Evolutionary conservation across 148 eudicot genomes (phyloP), one percentile per base, ranked within the genome.

Genomic region (Silene conica): DNA sequence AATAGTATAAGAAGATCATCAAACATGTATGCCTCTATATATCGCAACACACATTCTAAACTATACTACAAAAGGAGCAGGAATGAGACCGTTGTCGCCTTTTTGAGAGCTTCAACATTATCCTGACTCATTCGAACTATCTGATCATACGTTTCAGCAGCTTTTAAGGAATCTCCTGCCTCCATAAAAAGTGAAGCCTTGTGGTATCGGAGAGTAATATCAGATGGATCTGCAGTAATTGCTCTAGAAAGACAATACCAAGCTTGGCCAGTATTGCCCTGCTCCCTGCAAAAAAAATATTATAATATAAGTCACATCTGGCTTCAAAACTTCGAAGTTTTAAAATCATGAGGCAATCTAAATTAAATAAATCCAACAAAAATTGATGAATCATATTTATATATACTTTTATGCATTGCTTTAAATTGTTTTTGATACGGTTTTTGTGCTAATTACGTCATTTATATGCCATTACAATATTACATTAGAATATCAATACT

Each of bases 121-220:
- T 85, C 80, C 55, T 88, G 97, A 67, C 85, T 72, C 25, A 82
- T 76, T 58, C 78, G 83, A 22, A 74, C 81, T 28, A 94, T 89
- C 79, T 89, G 96, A 67, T 87, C 84, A 83, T 94, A 94, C 26
- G 95, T 76, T 70, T 89, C 97, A 76, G 98, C 98, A 73, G 98
- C 98, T 80, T 83, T 88, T 28, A 72, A 82, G 79, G 69, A 84
- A 16, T 89, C 85, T 70, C 85, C 86, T 48, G 82, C 78, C 80
- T 94, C 89, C 79, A 88, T 61, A 78, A 34, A 89, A 25, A 87
- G 84, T 20, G 89, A 83, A 82, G 98, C 98, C 61, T 84, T 88
- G 21, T 63, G 74, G 80, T 83, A 78, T 71, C 76, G 82, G 50
- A 91, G 97, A 71, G 79, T 73, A 72, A 83, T 73, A 83, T 94